phyloP scores from a whole-genome alignment of 371 early-diverging fungal genomes.

The Mortierella sp. region DNA sequence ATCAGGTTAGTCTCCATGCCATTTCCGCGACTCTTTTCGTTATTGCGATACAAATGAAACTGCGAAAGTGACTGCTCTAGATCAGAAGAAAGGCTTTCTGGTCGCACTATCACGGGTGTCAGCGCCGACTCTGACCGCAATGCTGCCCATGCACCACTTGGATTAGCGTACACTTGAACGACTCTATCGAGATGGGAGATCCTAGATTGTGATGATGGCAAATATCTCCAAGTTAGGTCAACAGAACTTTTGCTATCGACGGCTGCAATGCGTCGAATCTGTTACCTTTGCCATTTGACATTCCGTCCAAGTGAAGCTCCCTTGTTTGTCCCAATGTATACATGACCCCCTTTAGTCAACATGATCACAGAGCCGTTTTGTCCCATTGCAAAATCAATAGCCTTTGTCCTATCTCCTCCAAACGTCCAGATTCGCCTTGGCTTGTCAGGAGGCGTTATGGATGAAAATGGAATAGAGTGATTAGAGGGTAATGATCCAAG shows the following conservation, averaged over 20 bases:
- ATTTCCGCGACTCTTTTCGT: slow-evolving; percentile 23
- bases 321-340: slow-evolving; percentile 62
- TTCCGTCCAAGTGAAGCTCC: slow-evolving; percentile 40
- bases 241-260: background rate
- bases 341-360: slow-evolving; percentile 64
- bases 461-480: slow-evolving; percentile 24
- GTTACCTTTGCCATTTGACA: slow-evolving; percentile 49
- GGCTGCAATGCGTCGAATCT: background rate
- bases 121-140: slow-evolving; percentile 61
- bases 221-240: background rate
- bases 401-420: slow-evolving; percentile 40
- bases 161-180: slow-evolving; percentile 65
- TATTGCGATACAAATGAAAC: slow-evolving; percentile 33
- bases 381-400: slow-evolving; percentile 62
- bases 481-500: slow-evolving; percentile 40
- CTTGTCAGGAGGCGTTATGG: slow-evolving; percentile 8
- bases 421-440: slow-evolving; percentile 65
- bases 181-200: slow-evolving; percentile 65
- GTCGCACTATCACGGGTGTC: slow-evolving; percentile 27
- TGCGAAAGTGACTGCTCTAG: slow-evolving; percentile 60
- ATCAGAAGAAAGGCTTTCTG: slow-evolving; percentile 55
- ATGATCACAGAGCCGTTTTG: slow-evolving; percentile 66
- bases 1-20: background rate
- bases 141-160: slow-evolving; percentile 72
- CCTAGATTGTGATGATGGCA: slow-evolving; percentile 4